These are phyloP conservation scores for Pyrus bretschneideri DNA, from an alignment of 306 rosid genomes.

Conservation along the genomic window DNA sequence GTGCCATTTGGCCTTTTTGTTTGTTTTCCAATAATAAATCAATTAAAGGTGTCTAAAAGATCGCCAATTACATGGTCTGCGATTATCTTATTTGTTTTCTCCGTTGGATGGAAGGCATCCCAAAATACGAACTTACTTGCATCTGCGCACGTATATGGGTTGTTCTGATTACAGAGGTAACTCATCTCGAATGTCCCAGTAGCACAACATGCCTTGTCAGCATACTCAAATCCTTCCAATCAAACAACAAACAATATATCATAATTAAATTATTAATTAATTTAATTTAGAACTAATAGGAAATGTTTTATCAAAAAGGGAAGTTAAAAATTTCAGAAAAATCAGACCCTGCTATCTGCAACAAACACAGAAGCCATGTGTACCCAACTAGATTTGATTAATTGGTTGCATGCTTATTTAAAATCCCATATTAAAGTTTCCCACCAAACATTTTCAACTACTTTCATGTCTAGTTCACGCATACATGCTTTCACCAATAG, in stretches of 20 bases:
- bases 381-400: neutral
- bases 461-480: neutral
- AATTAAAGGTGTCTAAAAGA: constrained; percentile 13
- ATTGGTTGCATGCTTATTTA: neutral
- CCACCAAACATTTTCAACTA: neutral
- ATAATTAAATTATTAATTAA: neutral
- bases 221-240: constrained; percentile 53
- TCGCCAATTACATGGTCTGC: neutral
- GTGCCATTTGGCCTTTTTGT: no score
- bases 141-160: constrained; percentile 58
- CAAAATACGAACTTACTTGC: constrained; percentile 66
- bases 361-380: neutral
- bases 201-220: constrained; percentile 71
- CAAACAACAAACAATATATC: neutral
- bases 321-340: no score
- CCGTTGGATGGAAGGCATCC: constrained; percentile 55
- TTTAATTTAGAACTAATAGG: no score
- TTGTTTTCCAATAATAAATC: neutral
- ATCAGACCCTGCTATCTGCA: neutral
- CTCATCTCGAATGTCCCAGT: constrained; percentile 92
- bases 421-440: neutral
- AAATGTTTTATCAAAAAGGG: no score
- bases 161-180: constrained; percentile 56
- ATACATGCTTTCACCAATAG: neutral
- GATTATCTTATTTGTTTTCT: constrained; percentile 41